Evolutionary conservation across 345 rosid species (phyloP).

Genomic region (Dovyalis caffra): DNA sequence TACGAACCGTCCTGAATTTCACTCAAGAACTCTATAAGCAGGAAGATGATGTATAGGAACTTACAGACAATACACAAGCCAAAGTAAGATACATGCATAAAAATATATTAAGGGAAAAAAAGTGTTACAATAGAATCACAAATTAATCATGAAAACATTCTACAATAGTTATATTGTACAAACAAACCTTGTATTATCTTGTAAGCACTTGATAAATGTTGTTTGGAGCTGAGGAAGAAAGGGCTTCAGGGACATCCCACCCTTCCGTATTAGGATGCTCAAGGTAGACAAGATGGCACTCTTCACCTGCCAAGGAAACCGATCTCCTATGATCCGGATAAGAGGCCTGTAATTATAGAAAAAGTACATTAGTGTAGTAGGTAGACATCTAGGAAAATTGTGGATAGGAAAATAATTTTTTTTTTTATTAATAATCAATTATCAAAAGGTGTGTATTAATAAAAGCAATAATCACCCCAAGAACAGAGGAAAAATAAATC

Average conservation of each 20-base stretch:
- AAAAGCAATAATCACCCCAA: not conserved
- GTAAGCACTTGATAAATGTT: slow-evolving; percentile 89
- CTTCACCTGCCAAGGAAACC: slow-evolving; percentile 99
- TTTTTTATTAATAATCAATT: too few relatives aligned
- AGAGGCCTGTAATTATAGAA: slow-evolving; percentile 71
- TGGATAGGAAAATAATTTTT: not conserved
- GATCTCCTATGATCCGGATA: slow-evolving; percentile 90
- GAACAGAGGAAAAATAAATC: too few relatives aligned
- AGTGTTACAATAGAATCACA: not conserved
- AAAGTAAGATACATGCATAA: not conserved
- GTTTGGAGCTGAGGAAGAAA: slow-evolving; percentile 99
- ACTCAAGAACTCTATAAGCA: slow-evolving; percentile 10
- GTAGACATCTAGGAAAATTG: not conserved
- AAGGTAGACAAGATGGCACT: slow-evolving; percentile 89
- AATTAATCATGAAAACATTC: not conserved
- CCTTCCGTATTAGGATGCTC: slow-evolving; percentile 74
- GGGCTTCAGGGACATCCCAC: slow-evolving; percentile 85
- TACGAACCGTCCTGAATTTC: slow-evolving; percentile 76
- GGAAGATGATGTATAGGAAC: slow-evolving; percentile 2
- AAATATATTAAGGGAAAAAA: not conserved
- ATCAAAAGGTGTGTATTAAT: too few relatives aligned
- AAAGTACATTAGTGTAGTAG: slow-evolving; percentile 1
- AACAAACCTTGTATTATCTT: slow-evolving; percentile 81
- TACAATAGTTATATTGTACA: not conserved
- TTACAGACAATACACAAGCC: not conserved